Base-by-base conservation (phyloP, 345 rosid genomes). In the Bretschneidera sinensis region DNA sequence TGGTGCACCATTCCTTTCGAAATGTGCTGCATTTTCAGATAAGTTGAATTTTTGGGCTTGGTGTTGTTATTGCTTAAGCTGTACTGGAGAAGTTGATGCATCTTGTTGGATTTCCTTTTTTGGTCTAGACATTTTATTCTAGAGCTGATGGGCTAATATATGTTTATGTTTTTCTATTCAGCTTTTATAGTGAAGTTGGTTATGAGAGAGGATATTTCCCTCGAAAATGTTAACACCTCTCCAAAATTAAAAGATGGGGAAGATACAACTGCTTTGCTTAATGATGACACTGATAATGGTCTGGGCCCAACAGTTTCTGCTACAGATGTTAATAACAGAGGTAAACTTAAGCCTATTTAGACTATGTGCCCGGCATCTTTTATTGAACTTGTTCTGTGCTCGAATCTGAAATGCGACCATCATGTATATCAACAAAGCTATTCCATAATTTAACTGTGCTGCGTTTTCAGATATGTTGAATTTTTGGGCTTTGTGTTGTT, bases 141-240 rank as follows among this genome's bases (percentile, higher is more conserved):
- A 39, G 4, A 39, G 1, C 15, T 39, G 15, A 39, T 13, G n/a
- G n/a, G 15, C 45, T 39, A 39, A 28, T 28, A 8, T 28, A n/a
- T 43, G 16, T 16, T 57, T 56, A 3, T 24, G 9, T 66, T 45
- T 51, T 49, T 47, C 1, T 49, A 21, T 39, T 35, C 79, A 87
- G 90, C 91, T 28, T 85, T 84, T 73, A 91, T 77, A 57, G 68
- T 76, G 4, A 83, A 78, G 67, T 63, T 84, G 55, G 59, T 74
- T 62, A 23, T 73, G 70, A 68, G 87, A 70, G 87, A 81, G 69
- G 74, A 76, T 5, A 50, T 66, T 24, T 54, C 73, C 17, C 43
- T 65, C 35, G 73, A 65, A 61, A 75, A 74, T 61, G 71, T 68
- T 54, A 72, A 65, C 54, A 52, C 65, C 34, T 78, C 91, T 62